phyloP scores from a whole-genome alignment of 1,139 yeast genomes.

The Kodamaea alishanica region DNA sequence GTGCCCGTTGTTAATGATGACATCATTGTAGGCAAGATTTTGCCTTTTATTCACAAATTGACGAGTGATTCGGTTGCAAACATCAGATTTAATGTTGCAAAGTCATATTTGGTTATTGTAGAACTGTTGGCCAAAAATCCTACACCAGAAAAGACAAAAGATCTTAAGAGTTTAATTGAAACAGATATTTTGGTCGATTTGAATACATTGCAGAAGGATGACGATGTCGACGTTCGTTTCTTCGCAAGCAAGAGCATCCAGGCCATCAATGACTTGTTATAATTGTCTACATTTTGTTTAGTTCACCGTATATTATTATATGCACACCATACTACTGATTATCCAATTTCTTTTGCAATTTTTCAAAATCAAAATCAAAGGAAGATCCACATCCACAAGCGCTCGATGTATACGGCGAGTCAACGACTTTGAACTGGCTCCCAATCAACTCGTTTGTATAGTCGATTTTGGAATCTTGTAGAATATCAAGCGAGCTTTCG shows the following conservation, averaged over 20 bases:
- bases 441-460: slow-evolving; percentile 93
- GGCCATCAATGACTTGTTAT: slow-evolving; percentile 27
- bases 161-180: slow-evolving; percentile 42
- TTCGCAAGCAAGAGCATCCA: slow-evolving; percentile 66
- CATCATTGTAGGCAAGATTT: slow-evolving; percentile 58
- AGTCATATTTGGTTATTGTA: slow-evolving; percentile 63
- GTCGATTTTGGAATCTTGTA: slow-evolving; percentile 84
- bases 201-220: slow-evolving; percentile 63
- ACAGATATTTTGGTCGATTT: slow-evolving; percentile 61
- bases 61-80: slow-evolving; percentile 85
- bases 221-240: slow-evolving; percentile 85
- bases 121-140: slow-evolving; percentile 41
- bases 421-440: slow-evolving; percentile 85
- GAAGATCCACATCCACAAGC: slow-evolving; percentile 98
- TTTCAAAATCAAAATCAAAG: slow-evolving; percentile 81
- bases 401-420: slow-evolving; percentile 85
- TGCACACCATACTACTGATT: slow-evolving; percentile 5
- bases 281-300: slow-evolving; percentile 3
- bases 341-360: slow-evolving; percentile 28
- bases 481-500: slow-evolving; percentile 71
- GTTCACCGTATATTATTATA: slow-evolving; percentile 6
- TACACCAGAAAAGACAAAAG: slow-evolving; percentile 12
- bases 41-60: slow-evolving; percentile 76
- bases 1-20: slow-evolving; percentile 62
- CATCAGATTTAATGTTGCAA: slow-evolving; percentile 91